Evolutionary conservation across 345 rosid species (phyloP), one percentile per base, ranked within the genome.

Genomic region (Pistacia integerrima): DNA sequence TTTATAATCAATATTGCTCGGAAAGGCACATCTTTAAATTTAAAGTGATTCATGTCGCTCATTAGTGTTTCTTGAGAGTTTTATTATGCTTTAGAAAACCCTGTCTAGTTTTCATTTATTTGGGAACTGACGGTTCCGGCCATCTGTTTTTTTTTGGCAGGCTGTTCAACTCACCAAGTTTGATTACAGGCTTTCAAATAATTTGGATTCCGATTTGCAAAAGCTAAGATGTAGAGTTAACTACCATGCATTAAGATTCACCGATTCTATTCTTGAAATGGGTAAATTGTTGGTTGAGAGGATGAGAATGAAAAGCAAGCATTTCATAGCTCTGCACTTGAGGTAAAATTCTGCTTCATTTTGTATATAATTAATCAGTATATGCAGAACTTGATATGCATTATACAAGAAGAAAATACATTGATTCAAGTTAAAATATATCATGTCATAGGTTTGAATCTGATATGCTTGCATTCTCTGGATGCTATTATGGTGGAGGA

Each of bases 401-500:
- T 4, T 8, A 2, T 16, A 4, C n/a, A 41, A 14, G 14, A 22
- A 52, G 62, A 28, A 30, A 46, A 11, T 33, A 60, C 22, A 52
- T 22, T 72, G n/a, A 79, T 76, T 22, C 54, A 51, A 54, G 54
- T 71, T 55, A 22, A 28, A 30, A 71, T 41, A 36, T 65, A 59
- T 69, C 60, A 73, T 72, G 72, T 35, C n/a, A 25, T 76, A 94
- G 97, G 87, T 95, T 93, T 60, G 99, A 95, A 78, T 88, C 94
- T 77, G 99, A 95, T 82, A 95, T 95, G 98, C 90, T 95, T 61
- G 99, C 99, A 38, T 95, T 95, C 89, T 93, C 98, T 67, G 96
- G 98, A 76, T 93, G 99, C 78, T 84, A 95, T 82, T n/a, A n/a
- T n/a, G n/a, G n/a, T n/a, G n/a, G n/a, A n/a, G n/a, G n/a, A n/a